A percentile compares a stretch with the other conserved stretches of the same genome.
Evolutionary conservation across 1,139 yeast species (phyloP).

Genomic region (Candida glucosophila): DNA sequence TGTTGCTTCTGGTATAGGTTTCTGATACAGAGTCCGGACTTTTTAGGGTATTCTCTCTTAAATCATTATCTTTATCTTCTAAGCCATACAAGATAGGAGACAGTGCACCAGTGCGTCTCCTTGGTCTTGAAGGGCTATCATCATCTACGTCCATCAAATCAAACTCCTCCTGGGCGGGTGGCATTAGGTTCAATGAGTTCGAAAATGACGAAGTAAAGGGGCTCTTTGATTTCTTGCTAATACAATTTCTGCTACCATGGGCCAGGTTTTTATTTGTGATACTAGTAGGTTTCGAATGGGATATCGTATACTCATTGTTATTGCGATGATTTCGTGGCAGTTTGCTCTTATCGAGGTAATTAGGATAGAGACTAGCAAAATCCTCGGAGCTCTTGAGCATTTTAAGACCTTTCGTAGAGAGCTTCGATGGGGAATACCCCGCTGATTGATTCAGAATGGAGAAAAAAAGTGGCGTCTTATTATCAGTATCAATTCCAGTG

Average conservation of each 20-base stretch:
- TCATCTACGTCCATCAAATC: slow-evolving; percentile 20
- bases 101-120: too few relatives aligned
- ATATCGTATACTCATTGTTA: slow-evolving; percentile 9
- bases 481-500: slow-evolving; percentile 1
- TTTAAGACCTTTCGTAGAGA: slow-evolving; percentile 23
- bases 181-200: too few relatives aligned
- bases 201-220: too few relatives aligned
- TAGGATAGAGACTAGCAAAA: slow-evolving; percentile 27
- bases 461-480: background rate
- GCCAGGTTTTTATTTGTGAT: too few relatives aligned
- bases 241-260: too few relatives aligned
- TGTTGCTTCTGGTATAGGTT: too few relatives aligned
- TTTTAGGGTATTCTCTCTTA: too few relatives aligned
- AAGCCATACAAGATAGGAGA: too few relatives aligned
- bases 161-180: too few relatives aligned
- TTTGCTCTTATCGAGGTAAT: slow-evolving; percentile 9
- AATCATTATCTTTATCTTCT: too few relatives aligned
- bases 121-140: slow-evolving; percentile 31
- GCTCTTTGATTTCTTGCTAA: too few relatives aligned
- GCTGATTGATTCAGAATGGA: slow-evolving; percentile 1
- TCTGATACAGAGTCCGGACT: too few relatives aligned
- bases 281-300: slow-evolving; percentile 9
- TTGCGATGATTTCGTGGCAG: background rate
- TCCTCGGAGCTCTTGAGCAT: slow-evolving; percentile 27
- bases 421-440: slow-evolving; percentile 24